These are phyloP conservation scores for Haplosporangium sp. DNA, from an alignment of 371 early-diverging fungal species.

Conservation along the genomic window DNA sequence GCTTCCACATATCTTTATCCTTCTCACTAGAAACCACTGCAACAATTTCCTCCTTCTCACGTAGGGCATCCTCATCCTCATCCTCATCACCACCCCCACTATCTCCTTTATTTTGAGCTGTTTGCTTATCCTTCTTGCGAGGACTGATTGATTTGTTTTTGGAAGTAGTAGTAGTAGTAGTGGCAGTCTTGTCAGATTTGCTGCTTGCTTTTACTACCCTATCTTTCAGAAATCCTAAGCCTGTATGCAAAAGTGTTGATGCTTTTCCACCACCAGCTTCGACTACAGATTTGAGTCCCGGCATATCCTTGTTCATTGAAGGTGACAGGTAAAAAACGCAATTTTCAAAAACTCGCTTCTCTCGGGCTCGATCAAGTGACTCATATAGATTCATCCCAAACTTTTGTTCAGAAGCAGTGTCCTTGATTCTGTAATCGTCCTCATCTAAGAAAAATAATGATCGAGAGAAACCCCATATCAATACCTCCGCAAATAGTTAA, in stretches of 20 bases:
- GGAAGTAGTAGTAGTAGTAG: neutral
- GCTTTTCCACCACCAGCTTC: constrained; percentile 52
- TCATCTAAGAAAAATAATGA: constrained; percentile 24
- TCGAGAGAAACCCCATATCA: neutral
- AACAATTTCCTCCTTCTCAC: constrained; percentile 17
- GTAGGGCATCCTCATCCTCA: neutral
- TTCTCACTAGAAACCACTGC: constrained; percentile 43
- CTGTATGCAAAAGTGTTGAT: constrained; percentile 32
- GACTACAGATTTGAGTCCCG: constrained; percentile 26
- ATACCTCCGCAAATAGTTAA: neutral
- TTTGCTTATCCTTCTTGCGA: neutral
- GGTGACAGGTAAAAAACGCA: constrained; percentile 46
- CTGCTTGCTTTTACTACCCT: constrained; percentile 13
- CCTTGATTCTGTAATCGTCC: constrained; percentile 30
- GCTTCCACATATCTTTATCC: constrained; percentile 48
- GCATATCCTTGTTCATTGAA: constrained; percentile 27
- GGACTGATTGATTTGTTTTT: neutral
- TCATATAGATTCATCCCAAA: constrained; percentile 33
- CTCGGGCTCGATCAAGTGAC: constrained; percentile 37
- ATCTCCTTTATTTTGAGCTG: neutral
- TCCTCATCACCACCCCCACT: neutral
- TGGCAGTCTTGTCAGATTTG: neutral
- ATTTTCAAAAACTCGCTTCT: constrained; percentile 41
- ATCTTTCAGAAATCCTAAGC: constrained; percentile 41
- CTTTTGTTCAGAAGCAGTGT: constrained; percentile 31